Conservation (phyloP, 495 filamentous ascomycete genomes). For the Trichoderma gamsii region DNA sequence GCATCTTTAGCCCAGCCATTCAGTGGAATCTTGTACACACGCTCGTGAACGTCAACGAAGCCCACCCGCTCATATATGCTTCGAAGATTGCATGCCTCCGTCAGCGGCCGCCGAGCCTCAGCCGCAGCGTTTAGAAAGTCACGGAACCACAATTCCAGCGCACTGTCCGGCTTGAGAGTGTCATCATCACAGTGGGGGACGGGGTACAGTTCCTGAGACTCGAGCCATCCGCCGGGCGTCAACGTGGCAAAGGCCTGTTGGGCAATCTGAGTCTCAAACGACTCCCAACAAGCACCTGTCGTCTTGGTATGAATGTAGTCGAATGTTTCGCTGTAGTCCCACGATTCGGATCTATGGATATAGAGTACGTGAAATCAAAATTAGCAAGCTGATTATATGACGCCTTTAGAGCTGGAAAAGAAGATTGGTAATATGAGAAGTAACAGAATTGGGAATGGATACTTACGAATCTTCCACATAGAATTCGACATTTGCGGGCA, state of each 20-base stretch:
- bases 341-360: slow-evolving; percentile 20
- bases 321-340: slow-evolving; percentile 25
- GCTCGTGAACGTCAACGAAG: slow-evolving; percentile 57
- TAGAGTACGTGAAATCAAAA: slow-evolving; percentile 32
- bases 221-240: slow-evolving; percentile 60
- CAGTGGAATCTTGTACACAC: slow-evolving; percentile 49
- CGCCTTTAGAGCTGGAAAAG: slow-evolving; percentile 22
- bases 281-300: slow-evolving; percentile 40
- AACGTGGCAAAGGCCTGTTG: slow-evolving; percentile 41
- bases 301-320: slow-evolving; percentile 49
- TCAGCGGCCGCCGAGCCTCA: slow-evolving; percentile 44
- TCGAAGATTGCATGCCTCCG: slow-evolving; percentile 47
- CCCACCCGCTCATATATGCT: slow-evolving; percentile 54
- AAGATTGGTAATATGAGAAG: neutral
- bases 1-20: slow-evolving; percentile 43
- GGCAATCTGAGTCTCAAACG: slow-evolving; percentile 37
- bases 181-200: slow-evolving; percentile 56
- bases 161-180: slow-evolving; percentile 40
- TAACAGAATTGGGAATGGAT: neutral
- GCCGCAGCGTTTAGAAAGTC: slow-evolving; percentile 44
- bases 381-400: slow-evolving; percentile 19
- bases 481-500: slow-evolving; percentile 40
- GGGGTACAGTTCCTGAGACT: slow-evolving; percentile 57
- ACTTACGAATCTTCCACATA: slow-evolving; percentile 43
- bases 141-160: slow-evolving; percentile 47